phyloP scores from a whole-genome alignment of 495 filamentous ascomycete genomes.

The Aspergillus sclerotioniger region DNA sequence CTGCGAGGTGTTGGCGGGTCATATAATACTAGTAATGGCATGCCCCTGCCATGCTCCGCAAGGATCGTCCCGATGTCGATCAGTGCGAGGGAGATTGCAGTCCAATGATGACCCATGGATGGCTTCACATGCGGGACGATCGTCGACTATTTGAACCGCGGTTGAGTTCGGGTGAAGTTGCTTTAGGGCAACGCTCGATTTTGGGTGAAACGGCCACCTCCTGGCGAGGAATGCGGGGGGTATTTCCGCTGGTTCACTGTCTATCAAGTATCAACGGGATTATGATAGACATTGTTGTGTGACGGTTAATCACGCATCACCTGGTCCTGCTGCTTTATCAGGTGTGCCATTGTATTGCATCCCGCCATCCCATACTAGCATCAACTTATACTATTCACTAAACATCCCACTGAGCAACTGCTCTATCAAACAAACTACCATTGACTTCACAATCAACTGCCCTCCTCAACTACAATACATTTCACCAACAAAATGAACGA shows the following conservation, averaged over 20 bases:
- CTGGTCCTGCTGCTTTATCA: no score
- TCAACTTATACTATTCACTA: not conserved
- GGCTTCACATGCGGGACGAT: slow-evolving; percentile 22
- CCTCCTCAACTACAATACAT: no score
- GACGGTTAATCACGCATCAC: no score
- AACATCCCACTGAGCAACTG: not conserved
- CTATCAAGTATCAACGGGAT: no score
- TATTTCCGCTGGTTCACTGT: no score
- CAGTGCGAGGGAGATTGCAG: not conserved
- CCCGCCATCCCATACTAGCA: not conserved
- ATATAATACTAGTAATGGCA: no score
- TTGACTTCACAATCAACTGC: no score
- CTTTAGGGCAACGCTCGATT: slow-evolving; percentile 7
- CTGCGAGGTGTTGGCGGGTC: not conserved
- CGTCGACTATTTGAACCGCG: slow-evolving; percentile 19
- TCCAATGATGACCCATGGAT: slow-evolving; percentile 5
- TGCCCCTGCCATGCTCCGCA: slow-evolving; percentile 4
- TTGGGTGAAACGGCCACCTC: slow-evolving; percentile 3
- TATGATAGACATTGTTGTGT: no score
- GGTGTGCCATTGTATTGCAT: no score
- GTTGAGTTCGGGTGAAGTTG: slow-evolving; percentile 2
- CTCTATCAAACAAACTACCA: no score
- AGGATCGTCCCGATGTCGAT: slow-evolving; percentile 15
- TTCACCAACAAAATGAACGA: slow-evolving; percentile 18
- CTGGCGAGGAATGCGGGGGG: not conserved